phyloP scores from a whole-genome alignment of 1,284 basidiomycete genomes.

The Tilletia caries region DNA sequence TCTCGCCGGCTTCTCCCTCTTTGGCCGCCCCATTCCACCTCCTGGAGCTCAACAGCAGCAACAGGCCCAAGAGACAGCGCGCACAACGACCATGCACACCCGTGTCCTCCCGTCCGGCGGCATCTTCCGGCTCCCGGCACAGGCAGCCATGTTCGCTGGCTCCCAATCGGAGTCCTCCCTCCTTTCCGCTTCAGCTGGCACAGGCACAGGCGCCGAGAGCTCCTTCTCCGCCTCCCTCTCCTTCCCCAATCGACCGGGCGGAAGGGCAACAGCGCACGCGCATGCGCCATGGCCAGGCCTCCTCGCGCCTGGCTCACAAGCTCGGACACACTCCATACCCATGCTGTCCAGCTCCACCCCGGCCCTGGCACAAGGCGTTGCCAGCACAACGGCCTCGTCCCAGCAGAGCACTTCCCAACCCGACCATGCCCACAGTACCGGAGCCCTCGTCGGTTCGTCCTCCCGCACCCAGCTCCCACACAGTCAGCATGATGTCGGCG shows the following conservation, averaged over 20 bases:
- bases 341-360: too few species aligned
- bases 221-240: not conserved
- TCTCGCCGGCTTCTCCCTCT: conserved; percentile 4
- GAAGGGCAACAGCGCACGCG: not conserved
- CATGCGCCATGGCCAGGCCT: not conserved
- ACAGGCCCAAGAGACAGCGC: not conserved
- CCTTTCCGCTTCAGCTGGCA: not conserved
- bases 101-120: conserved; percentile 2
- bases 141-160: not conserved
- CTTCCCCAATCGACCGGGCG: conserved; percentile 1
- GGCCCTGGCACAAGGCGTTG: too few species aligned
- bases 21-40: not conserved
- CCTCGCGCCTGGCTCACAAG: not conserved
- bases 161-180: not conserved
- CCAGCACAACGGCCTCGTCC: not conserved
- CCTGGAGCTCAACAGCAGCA: not conserved
- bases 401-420: not conserved
- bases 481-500: not conserved
- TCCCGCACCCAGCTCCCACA: not conserved
- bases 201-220: not conserved
- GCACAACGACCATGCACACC: not conserved
- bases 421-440: not conserved
- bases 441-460: not conserved
- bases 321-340: not conserved
- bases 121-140: not conserved